phyloP scores from a whole-genome alignment of 148 eudicot genomes.

The Vaccinium darrowii region DNA sequence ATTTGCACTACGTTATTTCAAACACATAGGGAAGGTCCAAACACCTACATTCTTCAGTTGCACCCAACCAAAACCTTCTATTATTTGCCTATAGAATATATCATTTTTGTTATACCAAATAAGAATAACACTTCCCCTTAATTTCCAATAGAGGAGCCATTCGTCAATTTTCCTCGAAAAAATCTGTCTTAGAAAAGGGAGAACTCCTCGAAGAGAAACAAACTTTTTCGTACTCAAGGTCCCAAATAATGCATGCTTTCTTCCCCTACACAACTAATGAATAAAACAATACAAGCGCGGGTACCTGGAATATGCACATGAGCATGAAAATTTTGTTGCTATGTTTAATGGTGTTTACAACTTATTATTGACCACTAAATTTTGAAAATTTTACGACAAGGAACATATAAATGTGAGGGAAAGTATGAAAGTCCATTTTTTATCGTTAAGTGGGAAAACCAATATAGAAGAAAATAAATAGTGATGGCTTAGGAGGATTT shows the following conservation, averaged over 20 bases:
- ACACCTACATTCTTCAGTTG: background rate
- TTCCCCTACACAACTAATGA: background rate
- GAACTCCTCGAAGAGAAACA: background rate
- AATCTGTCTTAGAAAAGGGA: background rate
- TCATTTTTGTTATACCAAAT: background rate
- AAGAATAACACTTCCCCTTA: background rate
- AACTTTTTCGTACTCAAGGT: background rate
- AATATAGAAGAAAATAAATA: too few species aligned
- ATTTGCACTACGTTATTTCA: background rate
- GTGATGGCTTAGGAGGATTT: too few species aligned
- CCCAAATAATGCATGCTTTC: background rate
- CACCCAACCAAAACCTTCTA: background rate
- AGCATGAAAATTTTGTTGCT: too few species aligned
- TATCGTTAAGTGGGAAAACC: too few species aligned
- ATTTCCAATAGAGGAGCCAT: background rate
- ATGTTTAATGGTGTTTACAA: too few species aligned
- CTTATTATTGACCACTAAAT: too few species aligned
- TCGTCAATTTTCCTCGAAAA: background rate
- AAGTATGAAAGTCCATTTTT: too few species aligned
- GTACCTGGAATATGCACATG: too few species aligned
- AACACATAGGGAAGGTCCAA: background rate
- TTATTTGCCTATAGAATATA: background rate
- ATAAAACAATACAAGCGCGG: too few species aligned
- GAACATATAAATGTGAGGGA: too few species aligned
- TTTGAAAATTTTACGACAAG: too few species aligned